phyloP scores from a whole-genome alignment of 352 stramenopile genomes.

The Globisporangium acanthophoron region DNA sequence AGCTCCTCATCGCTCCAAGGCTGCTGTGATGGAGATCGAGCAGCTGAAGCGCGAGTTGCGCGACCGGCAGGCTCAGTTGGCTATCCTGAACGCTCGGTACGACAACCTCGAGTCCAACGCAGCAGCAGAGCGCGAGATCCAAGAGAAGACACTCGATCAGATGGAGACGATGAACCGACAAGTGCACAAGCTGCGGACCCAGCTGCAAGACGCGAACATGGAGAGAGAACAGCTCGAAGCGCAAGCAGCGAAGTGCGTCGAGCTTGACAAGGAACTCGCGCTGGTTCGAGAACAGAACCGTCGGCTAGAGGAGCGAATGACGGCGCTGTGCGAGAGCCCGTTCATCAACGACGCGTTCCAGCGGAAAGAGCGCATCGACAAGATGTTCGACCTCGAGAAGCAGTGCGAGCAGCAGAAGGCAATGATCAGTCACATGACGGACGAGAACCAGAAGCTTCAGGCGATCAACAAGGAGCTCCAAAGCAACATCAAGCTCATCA shows the following conservation, averaged over 20 bases:
- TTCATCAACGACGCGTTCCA: constrained; percentile 92
- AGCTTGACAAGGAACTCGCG: constrained; percentile 78
- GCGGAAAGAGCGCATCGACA: constrained; percentile 81
- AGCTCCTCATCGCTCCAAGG: not conserved
- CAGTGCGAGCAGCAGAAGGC: constrained; percentile 69
- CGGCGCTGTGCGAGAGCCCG: constrained; percentile 87
- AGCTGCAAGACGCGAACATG: constrained; percentile 70
- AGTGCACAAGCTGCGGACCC: constrained; percentile 82
- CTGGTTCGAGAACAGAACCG: constrained; percentile 78
- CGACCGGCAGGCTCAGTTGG: constrained; percentile 75
- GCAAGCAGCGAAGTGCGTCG: constrained; percentile 44
- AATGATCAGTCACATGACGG: constrained; percentile 58
- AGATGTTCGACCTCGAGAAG: constrained; percentile 83
- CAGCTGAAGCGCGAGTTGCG: constrained; percentile 73
- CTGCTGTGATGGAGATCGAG: constrained; percentile 28
- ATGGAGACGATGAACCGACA: constrained; percentile 91
- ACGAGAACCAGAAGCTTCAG: constrained; percentile 82
- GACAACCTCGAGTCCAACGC: constrained; percentile 85
- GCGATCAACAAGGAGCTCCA: constrained; percentile 78
- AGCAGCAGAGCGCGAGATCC: constrained; percentile 80
- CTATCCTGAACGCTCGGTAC: constrained; percentile 85
- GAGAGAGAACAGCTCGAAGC: constrained; percentile 80
- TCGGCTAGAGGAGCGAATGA: constrained; percentile 88
- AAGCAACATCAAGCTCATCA: constrained; percentile 73
- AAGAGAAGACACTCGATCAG: constrained; percentile 83